phyloP scores from a whole-genome alignment of 306 rosid species.

The Hippophae tibetana region DNA sequence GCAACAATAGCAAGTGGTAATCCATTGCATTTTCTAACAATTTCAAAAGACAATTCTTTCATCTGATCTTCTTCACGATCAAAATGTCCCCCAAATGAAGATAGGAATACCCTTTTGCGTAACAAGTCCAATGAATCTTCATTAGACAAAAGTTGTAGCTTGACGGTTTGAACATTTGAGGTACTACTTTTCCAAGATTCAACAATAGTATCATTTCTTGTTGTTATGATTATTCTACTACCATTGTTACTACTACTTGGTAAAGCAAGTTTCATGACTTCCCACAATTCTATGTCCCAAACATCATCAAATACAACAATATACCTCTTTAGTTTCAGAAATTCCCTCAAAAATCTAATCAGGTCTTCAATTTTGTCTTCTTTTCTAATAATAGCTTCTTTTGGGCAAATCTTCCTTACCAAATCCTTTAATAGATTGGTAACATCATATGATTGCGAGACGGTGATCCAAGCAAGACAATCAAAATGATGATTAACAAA shows the following conservation, averaged over 20 bases:
- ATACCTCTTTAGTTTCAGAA: slow-evolving; percentile 3
- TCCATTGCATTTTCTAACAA: slow-evolving; percentile 5
- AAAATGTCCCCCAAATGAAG: too few species aligned
- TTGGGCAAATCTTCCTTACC: background rate
- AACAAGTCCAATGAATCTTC: too few species aligned
- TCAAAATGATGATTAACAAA: background rate
- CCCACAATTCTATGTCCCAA: background rate
- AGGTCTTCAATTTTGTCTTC: background rate
- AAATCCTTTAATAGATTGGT: background rate
- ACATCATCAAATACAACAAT: slow-evolving; percentile 11
- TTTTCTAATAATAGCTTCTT: background rate
- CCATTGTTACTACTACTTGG: background rate
- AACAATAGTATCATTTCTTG: background rate
- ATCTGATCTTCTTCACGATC: background rate
- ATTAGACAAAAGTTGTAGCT: background rate
- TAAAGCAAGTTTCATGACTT: background rate
- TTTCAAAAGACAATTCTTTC: background rate
- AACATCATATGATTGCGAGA: background rate
- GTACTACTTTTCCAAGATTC: background rate
- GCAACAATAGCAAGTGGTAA: slow-evolving; percentile 6
- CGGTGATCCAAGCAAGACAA: slow-evolving; percentile 7
- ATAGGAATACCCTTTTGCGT: too few species aligned
- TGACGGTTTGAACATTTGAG: background rate
- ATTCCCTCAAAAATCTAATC: background rate
- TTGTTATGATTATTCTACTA: slow-evolving; percentile 6